These are phyloP conservation scores for Glomus cerebriforme DNA, from an alignment of 192 early-diverging fungal species.

Conservation along the genomic window DNA sequence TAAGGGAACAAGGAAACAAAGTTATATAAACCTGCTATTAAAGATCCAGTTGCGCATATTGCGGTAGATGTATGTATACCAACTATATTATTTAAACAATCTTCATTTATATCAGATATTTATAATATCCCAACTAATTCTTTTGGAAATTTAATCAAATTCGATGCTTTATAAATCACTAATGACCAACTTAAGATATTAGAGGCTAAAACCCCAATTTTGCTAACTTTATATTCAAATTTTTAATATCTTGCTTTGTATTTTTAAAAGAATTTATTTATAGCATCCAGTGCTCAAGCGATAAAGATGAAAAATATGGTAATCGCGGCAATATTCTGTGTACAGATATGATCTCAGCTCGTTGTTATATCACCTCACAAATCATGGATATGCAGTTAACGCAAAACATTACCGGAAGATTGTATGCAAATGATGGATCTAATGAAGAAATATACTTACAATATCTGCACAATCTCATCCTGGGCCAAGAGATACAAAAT, in stretches of 20 bases:
- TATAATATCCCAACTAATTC: background rate
- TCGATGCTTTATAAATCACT: constrained; percentile 92
- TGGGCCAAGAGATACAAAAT: constrained; percentile 97
- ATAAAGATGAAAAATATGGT: constrained; percentile 97
- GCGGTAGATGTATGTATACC: constrained; percentile 80
- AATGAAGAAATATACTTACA: constrained; percentile 97
- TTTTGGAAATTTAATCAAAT: constrained; percentile 93
- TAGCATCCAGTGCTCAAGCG: constrained; percentile 90
- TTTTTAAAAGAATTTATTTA: constrained; percentile 73
- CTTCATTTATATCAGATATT: background rate
- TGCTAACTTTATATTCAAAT: constrained; percentile 47
- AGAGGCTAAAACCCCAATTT: constrained; percentile 82
- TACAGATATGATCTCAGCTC: constrained; percentile 91
- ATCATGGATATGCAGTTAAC: constrained; percentile 98
- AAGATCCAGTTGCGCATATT: constrained; percentile 71
- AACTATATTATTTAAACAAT: background rate
- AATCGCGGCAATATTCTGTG: constrained; percentile 99
- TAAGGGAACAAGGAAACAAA: constrained; percentile 74
- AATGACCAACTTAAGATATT: constrained; percentile 75
- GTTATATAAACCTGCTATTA: constrained; percentile 70
- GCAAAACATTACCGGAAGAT: constrained; percentile 67
- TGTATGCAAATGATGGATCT: constrained; percentile 94
- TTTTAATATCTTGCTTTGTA: background rate
- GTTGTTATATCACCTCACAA: constrained; percentile 98
- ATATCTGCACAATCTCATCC: constrained; percentile 99